Conservation (phyloP, 768 basidiomycete genomes). For the Lactarius sp. region DNA sequence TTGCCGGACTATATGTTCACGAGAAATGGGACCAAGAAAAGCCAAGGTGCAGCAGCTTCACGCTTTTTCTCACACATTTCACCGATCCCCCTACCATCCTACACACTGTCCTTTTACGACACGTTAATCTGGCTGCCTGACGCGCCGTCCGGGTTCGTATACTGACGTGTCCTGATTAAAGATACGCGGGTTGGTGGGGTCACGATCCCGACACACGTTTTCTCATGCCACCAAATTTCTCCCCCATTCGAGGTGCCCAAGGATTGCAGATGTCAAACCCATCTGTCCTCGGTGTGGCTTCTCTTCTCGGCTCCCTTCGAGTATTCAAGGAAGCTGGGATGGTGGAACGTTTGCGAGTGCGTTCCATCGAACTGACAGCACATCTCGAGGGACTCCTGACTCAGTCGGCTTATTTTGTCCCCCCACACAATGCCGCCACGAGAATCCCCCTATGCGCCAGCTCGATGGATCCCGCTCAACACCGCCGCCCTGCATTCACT, state of each 20-base stretch:
- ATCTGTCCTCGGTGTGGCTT: conserved; percentile 68
- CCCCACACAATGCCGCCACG: conserved; percentile 35
- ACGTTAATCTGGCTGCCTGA: background rate
- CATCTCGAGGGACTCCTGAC: conserved; percentile 62
- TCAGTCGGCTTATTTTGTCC: conserved; percentile 59
- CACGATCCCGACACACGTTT: conserved; percentile 86
- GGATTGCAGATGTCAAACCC: conserved; percentile 98
- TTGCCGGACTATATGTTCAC: conserved; percentile 90
- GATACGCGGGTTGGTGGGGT: conserved; percentile 98
- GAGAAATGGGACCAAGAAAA: conserved; percentile 65
- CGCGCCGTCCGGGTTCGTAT: background rate
- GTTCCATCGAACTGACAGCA: conserved; percentile 66
- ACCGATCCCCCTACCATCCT: conserved; percentile 4
- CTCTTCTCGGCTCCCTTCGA: conserved; percentile 79
- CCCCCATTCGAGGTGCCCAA: conserved; percentile 83
- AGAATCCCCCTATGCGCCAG: conserved; percentile 28
- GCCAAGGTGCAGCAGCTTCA: conserved; percentile 51
- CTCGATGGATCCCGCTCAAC: conserved; percentile 13
- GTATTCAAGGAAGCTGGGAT: conserved; percentile 77
- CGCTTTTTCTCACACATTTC: background rate
- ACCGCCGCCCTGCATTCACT: conserved; percentile 55
- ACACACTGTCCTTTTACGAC: conserved; percentile 7
- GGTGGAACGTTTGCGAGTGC: conserved; percentile 59
- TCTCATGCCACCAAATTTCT: conserved; percentile 80
- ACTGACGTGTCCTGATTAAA: conserved; percentile 32